Base-by-base conservation (phyloP, 768 basidiomycete species). In the Xanthoconium purpureum region DNA sequence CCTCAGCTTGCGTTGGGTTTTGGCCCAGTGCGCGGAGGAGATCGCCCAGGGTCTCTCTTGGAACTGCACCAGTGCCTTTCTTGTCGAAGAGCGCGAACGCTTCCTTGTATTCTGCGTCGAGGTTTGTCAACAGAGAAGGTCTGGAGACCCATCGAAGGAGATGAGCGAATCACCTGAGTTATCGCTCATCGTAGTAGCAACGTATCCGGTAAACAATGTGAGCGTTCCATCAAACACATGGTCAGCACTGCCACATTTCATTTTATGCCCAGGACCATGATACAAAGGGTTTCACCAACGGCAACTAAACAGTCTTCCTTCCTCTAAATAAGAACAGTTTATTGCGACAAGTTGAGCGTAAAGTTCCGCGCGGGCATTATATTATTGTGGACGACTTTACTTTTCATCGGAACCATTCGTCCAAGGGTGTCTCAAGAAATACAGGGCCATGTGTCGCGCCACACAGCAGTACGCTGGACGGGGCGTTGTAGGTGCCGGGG, bases 1-100 rank as follows among this genome's bases (percentile, higher is more conserved):
- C 94, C 73, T 99, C 95, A n/a, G 90, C 87, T 71, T 98, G 97
- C 0, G 96, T 98, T n/a, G 97, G 97, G 71, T 99, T 99, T 77
- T 98, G 97, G 3, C 97, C 97, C 4, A 99, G 78, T 0, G 94
- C 94, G 43, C 97, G 84, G 15, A 99, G 76, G 11, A 99, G 83
- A 71, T 98, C 96, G 10, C 97, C 97, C 1, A 99, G 77, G 0
- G 87, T 88, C 58, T 94, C 90, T 4, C 89, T 78, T 1, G 94
- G 89, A 32, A 99, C 91, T 14, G 89, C 81, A 15, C 94, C 94
- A 3, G 89, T 91, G 37, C 97, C 97, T 62, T 87, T 87, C 78
- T 98, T 98, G 77, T 99, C 97, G 73, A 98, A 98, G 33, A 99
- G 85, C 44, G 97, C 94, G 66, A 98, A 98, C 2, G 95, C 95